Evolutionary conservation across 2,329 filamentous ascomycete genomes (phyloP), one percentile per base, ranked within the genome.

Genomic region (Diaporthe longicolla): DNA sequence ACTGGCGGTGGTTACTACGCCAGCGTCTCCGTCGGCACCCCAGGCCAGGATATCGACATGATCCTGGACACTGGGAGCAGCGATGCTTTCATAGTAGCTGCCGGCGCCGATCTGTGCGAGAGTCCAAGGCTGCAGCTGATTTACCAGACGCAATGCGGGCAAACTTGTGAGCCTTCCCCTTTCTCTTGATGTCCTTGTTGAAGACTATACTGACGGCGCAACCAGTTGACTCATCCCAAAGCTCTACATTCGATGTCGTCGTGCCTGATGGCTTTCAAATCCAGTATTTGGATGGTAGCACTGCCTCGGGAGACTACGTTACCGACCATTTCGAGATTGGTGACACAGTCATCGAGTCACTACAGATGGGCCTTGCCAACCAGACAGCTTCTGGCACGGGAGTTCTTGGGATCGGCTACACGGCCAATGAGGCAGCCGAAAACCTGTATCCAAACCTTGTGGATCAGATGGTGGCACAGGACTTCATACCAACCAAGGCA

Each of bases 1-100:
- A 86, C 85, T 0, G 87, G 85, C 59, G 89, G 88, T 45, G 86
- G 88, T 19, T 91, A 91, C 82, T 90, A 87, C 78, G 86, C 88
- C 54, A 85, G 89, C 68, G 85, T 92, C 55, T 82, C 83, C n/a
- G 81, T 92, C 55, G 91, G 91, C 66, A 91, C 89, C 0, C 91
- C 91, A 0, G 82, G 84, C 0, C 90, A 92, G 80, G 80, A 81
- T 4, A 80, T 91, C 66, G 84, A 81, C 70, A 84, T 92, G 77
- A 84, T 89, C 70, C 85, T 92, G 76, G 90, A 92, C 80, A 92
- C 90, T 3, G 91, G 90, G 37, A 91, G 89, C 80, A 90, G 88
- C 76, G 91, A 92, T 79, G 87, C 90, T 5, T 92, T 90, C 90
- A 83, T 92, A 55, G 82, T 88, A 75, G 77, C 81, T 73, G 71